Evolutionary conservation across 129 eudicot species (phyloP).

Genomic region (Flaveria trinervia): DNA sequence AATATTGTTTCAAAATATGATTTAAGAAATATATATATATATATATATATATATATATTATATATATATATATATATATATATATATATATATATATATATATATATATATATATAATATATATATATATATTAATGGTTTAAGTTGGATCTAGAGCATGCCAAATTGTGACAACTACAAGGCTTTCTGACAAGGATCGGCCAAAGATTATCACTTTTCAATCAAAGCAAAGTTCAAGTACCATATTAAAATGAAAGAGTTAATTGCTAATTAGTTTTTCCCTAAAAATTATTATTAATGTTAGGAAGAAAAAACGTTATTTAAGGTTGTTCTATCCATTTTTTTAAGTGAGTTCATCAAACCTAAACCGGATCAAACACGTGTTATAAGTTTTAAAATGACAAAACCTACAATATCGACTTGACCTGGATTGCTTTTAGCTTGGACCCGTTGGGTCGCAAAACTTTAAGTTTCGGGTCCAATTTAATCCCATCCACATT

Average conservation of each 20-base stretch:
- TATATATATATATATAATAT: too few relatives aligned
- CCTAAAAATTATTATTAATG: not conserved
- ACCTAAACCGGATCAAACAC: not conserved
- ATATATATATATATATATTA: too few relatives aligned
- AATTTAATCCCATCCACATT: not conserved
- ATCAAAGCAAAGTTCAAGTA: not conserved
- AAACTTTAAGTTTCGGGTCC: constrained; percentile 7
- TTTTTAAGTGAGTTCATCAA: not conserved
- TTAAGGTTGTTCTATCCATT: not conserved
- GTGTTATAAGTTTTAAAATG: not conserved
- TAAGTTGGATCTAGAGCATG: too few relatives aligned
- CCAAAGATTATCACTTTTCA: too few relatives aligned
- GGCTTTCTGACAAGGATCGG: too few relatives aligned
- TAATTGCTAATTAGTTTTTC: not conserved
- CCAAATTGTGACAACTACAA: too few relatives aligned
- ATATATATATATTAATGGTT: too few relatives aligned
- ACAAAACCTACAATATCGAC: not conserved
- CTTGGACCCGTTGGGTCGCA: not conserved
- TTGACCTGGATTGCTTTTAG: not conserved
- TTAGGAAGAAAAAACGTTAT: not conserved
- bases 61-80: too few relatives aligned
- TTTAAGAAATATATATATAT: too few relatives aligned
- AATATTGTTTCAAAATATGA: too few relatives aligned
- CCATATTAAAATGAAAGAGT: not conserved
- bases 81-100: too few relatives aligned